phyloP scores from a whole-genome alignment of 176 grass and related monocot genomes.

The Bothriochloa decipiens region DNA sequence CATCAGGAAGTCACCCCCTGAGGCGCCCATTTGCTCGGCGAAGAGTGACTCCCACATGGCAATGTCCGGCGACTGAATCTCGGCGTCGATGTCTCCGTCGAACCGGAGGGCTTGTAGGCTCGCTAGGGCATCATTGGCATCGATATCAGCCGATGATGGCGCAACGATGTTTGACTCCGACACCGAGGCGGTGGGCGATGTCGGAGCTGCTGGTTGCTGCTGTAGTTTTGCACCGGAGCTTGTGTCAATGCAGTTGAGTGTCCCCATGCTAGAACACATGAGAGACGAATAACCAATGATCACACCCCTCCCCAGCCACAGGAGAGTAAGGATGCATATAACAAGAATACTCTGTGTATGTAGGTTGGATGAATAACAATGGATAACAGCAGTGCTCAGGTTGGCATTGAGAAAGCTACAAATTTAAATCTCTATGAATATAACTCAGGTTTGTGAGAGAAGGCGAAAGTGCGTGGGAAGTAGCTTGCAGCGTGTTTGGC shows the following conservation, averaged over 20 bases:
- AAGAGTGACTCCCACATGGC: slow-evolving; percentile 67
- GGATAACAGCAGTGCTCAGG: slow-evolving; percentile 13
- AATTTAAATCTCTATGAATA: neutral
- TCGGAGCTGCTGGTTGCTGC: slow-evolving; percentile 30
- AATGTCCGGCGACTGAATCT: slow-evolving; percentile 68
- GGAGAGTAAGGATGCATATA: slow-evolving; percentile 12
- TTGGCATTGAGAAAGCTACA: neutral
- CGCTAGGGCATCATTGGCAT: slow-evolving; percentile 47
- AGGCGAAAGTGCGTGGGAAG: neutral
- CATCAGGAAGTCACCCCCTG: slow-evolving; percentile 56
- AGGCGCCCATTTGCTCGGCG: slow-evolving; percentile 54
- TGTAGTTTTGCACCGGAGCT: slow-evolving; percentile 38
- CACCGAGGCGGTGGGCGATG: slow-evolving; percentile 54
- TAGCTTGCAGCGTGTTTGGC: neutral
- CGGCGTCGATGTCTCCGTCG: slow-evolving; percentile 48
- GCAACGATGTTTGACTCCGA: slow-evolving; percentile 64
- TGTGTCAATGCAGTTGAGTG: slow-evolving; percentile 34
- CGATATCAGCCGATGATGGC: slow-evolving; percentile 34
- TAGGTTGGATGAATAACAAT: neutral
- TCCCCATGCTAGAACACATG: slow-evolving; percentile 55
- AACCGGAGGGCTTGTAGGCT: slow-evolving; percentile 55
- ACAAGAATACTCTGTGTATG: neutral
- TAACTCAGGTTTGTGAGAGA: neutral
- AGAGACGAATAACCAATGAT: neutral
- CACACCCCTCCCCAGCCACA: neutral